A percentile compares a stretch with the other conserved stretches of the same genome.
Evolutionary conservation across 495 filamentous ascomycete species (phyloP).

Genomic region (Hypomontagnella monticulosa): DNA sequence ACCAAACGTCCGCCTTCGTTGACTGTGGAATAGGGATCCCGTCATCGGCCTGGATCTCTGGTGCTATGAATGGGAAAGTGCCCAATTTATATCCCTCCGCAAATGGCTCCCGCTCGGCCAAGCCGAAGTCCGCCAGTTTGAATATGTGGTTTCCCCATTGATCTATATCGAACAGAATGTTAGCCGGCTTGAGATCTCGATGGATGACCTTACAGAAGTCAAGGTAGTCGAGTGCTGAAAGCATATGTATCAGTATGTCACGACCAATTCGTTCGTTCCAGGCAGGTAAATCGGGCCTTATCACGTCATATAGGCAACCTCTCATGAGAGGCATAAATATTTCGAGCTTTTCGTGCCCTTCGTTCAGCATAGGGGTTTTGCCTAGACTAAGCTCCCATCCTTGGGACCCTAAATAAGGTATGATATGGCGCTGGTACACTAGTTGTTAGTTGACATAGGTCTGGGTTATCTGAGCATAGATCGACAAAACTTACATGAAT

Average conservation of each 20-base stretch:
- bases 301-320: slow-evolving; percentile 43
- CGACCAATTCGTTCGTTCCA: slow-evolving; percentile 27
- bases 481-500: slow-evolving; percentile 4
- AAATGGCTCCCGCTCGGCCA: slow-evolving; percentile 18
- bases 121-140: slow-evolving; percentile 50
- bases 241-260: slow-evolving; percentile 42
- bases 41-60: slow-evolving; percentile 40
- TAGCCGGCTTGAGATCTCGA: slow-evolving; percentile 83
- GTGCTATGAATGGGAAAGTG: slow-evolving; percentile 47
- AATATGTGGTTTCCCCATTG: slow-evolving; percentile 37
- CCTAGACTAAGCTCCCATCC: no score
- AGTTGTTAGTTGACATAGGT: neutral
- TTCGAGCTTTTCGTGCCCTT: slow-evolving; percentile 34
- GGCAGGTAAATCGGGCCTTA: neutral
- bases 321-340: slow-evolving; percentile 50
- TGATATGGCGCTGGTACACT: slow-evolving; percentile 1
- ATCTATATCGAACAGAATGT: slow-evolving; percentile 62
- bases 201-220: slow-evolving; percentile 70
- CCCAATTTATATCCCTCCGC: slow-evolving; percentile 37
- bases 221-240: slow-evolving; percentile 48
- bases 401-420: slow-evolving; percentile 12
- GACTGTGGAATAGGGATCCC: slow-evolving; percentile 36
- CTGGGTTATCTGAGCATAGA: neutral
- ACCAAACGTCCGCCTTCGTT: slow-evolving; percentile 54
- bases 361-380: no score